Conservation (phyloP, 768 basidiomycete genomes). For the Lentinula detonsa region DNA sequence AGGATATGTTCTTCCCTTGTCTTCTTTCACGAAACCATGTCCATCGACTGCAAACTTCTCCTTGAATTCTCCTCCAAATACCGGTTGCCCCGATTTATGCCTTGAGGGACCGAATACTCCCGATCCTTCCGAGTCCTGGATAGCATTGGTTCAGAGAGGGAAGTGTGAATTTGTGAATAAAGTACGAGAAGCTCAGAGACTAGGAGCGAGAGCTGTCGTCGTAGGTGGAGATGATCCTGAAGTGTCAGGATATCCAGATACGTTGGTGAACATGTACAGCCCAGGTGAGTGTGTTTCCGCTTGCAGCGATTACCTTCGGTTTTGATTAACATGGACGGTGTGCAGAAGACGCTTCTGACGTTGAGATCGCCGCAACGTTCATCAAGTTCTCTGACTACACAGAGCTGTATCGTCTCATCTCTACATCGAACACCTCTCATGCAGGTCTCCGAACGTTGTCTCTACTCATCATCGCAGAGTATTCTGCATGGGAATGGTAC, state of each 20-base stretch:
- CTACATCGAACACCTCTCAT: conserved; percentile 72
- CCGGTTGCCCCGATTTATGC: conserved; percentile 69
- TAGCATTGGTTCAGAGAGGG: conserved; percentile 88
- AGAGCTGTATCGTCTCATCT: conserved; percentile 62
- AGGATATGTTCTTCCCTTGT: conserved; percentile 67
- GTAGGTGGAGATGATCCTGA: conserved; percentile 80
- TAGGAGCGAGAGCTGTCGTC: conserved; percentile 86
- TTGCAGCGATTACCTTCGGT: not conserved
- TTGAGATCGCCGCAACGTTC: conserved; percentile 81
- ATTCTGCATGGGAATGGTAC: conserved; percentile 89
- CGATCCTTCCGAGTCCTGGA: conserved; percentile 67
- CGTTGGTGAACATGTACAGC: conserved; percentile 88
- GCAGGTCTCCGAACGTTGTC: conserved; percentile 72
- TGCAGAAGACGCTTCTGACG: conserved; percentile 79
- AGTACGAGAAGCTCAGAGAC: conserved; percentile 60
- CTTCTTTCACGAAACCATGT: conserved; percentile 58
- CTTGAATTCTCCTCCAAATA: conserved; percentile 29
- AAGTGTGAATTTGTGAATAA: conserved; percentile 90
- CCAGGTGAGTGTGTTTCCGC: conserved; percentile 48
- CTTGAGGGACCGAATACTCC: conserved; percentile 48
- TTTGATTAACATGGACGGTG: not conserved
- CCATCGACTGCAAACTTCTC: conserved; percentile 18
- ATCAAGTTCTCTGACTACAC: conserved; percentile 81
- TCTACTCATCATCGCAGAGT: conserved; percentile 70
- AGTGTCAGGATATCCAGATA: conserved; percentile 56